Evolutionary conservation across 2,329 filamentous ascomycete species (phyloP).

Genomic region (Talaromyces albobiverticillius): DNA sequence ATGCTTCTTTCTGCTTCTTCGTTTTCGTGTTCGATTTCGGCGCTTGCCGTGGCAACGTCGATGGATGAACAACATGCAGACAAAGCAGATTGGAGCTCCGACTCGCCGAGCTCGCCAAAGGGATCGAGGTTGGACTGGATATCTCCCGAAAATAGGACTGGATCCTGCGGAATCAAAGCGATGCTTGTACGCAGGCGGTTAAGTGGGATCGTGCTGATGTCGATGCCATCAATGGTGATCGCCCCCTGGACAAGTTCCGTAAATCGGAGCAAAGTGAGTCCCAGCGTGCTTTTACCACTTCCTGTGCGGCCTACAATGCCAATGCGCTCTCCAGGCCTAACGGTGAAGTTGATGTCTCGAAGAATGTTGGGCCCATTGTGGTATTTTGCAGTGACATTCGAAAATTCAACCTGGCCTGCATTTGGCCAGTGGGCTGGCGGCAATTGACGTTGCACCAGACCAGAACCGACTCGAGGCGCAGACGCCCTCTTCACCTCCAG

Average conservation of each 20-base stretch:
- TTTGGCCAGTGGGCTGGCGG: conserved; percentile 24
- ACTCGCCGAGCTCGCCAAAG: conserved; percentile 52
- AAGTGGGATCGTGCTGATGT: conserved; percentile 54
- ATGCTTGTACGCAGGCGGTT: conserved; percentile 53
- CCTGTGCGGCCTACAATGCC: conserved; percentile 27
- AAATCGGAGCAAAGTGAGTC: conserved; percentile 55
- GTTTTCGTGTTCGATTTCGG: conserved; percentile 26
- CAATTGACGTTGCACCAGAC: conserved; percentile 1
- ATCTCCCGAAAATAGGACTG: conserved; percentile 57
- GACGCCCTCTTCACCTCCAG: background rate
- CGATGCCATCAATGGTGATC: conserved; percentile 56
- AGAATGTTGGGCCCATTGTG: conserved; percentile 23
- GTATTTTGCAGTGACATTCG: conserved; percentile 24
- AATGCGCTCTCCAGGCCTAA: conserved; percentile 24
- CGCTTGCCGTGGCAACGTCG: conserved; percentile 23
- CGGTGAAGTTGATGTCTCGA: conserved; percentile 22
- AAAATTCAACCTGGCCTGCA: conserved; percentile 24
- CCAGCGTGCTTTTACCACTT: conserved; percentile 41
- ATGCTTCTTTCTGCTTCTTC: conserved; percentile 13
- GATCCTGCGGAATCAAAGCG: conserved; percentile 60
- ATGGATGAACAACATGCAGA: conserved; percentile 23
- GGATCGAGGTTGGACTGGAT: conserved; percentile 61
- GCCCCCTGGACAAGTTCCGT: conserved; percentile 50
- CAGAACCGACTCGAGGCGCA: background rate
- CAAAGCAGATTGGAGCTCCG: conserved; percentile 33